Evolutionary conservation across 2,329 filamentous ascomycete species (phyloP), one percentile per base, ranked within the genome.

Genomic region (Aspergillus quadrilineatus): DNA sequence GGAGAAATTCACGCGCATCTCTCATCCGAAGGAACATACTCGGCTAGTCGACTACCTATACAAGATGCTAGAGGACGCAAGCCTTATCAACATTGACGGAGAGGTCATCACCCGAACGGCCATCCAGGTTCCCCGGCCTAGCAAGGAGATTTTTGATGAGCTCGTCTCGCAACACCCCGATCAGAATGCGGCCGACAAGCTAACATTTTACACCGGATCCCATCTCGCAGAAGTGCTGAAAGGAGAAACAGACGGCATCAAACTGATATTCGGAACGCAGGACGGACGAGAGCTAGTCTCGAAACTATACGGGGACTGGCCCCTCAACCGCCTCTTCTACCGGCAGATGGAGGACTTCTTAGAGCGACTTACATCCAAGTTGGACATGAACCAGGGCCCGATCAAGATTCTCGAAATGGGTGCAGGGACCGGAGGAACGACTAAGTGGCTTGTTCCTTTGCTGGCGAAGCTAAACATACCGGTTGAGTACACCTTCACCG

Each of bases 401-500:
- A 28, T 28, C 26, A 28, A 28, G 26, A 74, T 80, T 37, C 67
- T 81, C 0, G 75, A 77, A 44, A 63, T 75, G 47, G 75, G 75
- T 1, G 75, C 68, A 5, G 74, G 72, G 1, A 76, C 71, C 1
- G 73, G 75, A 0, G 74, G 72, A 1, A 75, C 73, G 0, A 76
- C 75, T 0, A 63, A 60, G 12, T 59, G 62, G 28, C 43, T 77
- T 0, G 59, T 75, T 0, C 57, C 64, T 0, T 30, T 64, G 0
- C 60, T 78, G 0, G 61, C 62, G 6, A 51, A 53, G 2, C 60
- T 69, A 1, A 66, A 59, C 7, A 60, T 74, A 1, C 44, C 63
- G 1, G 59, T 78, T 12, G 63, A 72, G 43, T 79, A 77, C 59
- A 74, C 68, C 0, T 75, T 77, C 53, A 76, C 70, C 1, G 76